These are phyloP conservation scores for Suillus bovinus DNA, from an alignment of 768 basidiomycete species.

Conservation along the genomic window DNA sequence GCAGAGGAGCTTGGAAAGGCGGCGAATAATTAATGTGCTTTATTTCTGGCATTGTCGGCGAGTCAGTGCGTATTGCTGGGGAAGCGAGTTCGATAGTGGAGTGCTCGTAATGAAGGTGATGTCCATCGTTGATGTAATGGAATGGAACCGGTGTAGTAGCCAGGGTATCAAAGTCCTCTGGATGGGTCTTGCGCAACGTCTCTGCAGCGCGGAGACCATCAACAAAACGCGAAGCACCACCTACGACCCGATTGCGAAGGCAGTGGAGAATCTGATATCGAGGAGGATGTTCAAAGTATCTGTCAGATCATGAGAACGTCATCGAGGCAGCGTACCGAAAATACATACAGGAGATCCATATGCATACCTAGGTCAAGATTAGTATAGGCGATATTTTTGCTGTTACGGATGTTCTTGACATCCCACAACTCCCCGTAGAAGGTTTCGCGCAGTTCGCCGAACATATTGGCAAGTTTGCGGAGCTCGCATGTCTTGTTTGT, in stretches of 20 bases:
- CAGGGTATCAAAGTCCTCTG: slow-evolving; percentile 59
- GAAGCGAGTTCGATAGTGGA: slow-evolving; percentile 68
- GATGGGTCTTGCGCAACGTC: slow-evolving; percentile 45
- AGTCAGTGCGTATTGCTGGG: slow-evolving; percentile 12
- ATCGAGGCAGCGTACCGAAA: neutral
- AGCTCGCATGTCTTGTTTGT: slow-evolving; percentile 65
- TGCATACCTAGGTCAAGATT: slow-evolving; percentile 86
- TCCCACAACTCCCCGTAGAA: slow-evolving; percentile 93
- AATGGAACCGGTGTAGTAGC: slow-evolving; percentile 70
- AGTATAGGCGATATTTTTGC: slow-evolving; percentile 94
- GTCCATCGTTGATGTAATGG: slow-evolving; percentile 89
- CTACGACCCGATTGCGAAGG: slow-evolving; percentile 78
- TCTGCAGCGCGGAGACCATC: slow-evolving; percentile 73
- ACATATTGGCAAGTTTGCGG: slow-evolving; percentile 57
- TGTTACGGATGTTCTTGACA: slow-evolving; percentile 72
- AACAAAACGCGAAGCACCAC: slow-evolving; percentile 85
- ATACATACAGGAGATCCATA: slow-evolving; percentile 85
- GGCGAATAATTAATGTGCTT: slow-evolving; percentile 88
- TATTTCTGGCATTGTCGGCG: slow-evolving; percentile 36
- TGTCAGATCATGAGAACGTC: slow-evolving; percentile 31
- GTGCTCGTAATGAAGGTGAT: slow-evolving; percentile 74
- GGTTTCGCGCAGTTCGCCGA: slow-evolving; percentile 80
- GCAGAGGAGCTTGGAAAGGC: slow-evolving; percentile 88
- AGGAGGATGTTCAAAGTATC: slow-evolving; percentile 91
- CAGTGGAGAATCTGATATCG: slow-evolving; percentile 93